Evolutionary conservation across 2,329 filamentous ascomycete genomes (phyloP), one percentile per base, ranked within the genome.

Genomic region (Hymenoscyphus fraxineus): DNA sequence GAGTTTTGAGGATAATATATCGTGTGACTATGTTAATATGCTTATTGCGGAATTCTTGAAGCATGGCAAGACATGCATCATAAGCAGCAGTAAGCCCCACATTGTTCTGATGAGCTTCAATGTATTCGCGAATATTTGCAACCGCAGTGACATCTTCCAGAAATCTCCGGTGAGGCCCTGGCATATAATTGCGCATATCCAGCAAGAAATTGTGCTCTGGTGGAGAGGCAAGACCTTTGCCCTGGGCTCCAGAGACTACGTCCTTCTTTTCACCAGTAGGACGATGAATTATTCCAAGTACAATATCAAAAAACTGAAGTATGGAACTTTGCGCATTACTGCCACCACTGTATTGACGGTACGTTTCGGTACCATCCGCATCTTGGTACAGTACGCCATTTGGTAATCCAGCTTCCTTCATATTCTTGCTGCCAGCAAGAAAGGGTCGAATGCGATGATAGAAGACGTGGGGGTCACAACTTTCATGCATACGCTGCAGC

Each of bases 141-240:
- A 97, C 88, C 16, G 81, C 81, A 59, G 86, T 83, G 13, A 97
- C 88, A 67, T 96, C 90, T 68, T 90, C 85, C 3, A 99, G 83
- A 79, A 99, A 99, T 51, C 91, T 88, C 3, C 93, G 90, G 74
- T 99, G 95, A 0, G 90, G 86, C 0, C 93, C 94, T 0, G 95
- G 95, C 95, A 99, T 99, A 79, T 99, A 99, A 57, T 85, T 85
- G 65, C 94, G 90, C 95, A 99, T 99, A 69, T 99, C 95, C 74
- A 91, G 87, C 74, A 99, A 94, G 79, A 99, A 99, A 73, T 95
- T 96, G 79, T 97, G 87, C 51, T 84, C 82, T 5, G 87, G 83
- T 31, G 83, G 80, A 41, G 81, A 79, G 0, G 78, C 74, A 62
- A 79, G 78, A 13, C 78, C 78, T 27, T 77, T 77, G 16, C 74